Base-by-base conservation (phyloP, 2,329 filamentous ascomycete genomes). In the Plenodomus tracheiphilus region DNA sequence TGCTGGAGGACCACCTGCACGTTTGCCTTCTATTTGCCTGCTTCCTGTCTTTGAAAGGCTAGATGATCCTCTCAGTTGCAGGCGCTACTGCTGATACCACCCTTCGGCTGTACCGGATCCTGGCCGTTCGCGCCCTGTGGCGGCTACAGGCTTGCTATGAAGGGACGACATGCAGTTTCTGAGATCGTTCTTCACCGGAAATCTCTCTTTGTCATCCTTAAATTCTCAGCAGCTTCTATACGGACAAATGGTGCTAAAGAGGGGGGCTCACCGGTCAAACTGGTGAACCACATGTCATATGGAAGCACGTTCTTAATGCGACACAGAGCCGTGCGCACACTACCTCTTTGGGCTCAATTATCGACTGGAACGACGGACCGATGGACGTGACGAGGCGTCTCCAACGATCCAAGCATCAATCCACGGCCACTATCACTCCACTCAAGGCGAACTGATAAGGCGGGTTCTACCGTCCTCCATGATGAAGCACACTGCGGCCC, bases 1-100 rank as follows among this genome's bases (percentile, higher is more conserved):
- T 32, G 28, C 28, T 46, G 47, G 47, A 57, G 50, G 52, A 53
- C 53, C 47, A 25, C 49, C 32, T 59, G 47, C 43, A 54, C 49
- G 39, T 52, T 63, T 51, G 53, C 59, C 56, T 61, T 49, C 19
- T 17, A 18, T 43, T n/a, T 43, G 36, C 41, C 42, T 56, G 28
- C 28, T 32, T 49, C 35, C 36, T 34, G 38, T 43, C 34, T 35
- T 44, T 30, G 32, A 25, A 25, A 25, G 22, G 22, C 38, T 36
- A 40, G 25, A 18, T 34, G 9, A 32, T 48, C 45, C 47, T 47
- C 52, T 35, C 39, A 35, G 36, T 54, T 49, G 39, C 32, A 55
- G 38, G 32, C 39, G 11, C 22, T 17, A 43, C 11, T 46, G 18
- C 51, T 43, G 52, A 35, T 44, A 51, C 51, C 41, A 40, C 35